Evolutionary conservation across 1,139 yeast species (phyloP).

Genomic region (Taphrina communis): DNA sequence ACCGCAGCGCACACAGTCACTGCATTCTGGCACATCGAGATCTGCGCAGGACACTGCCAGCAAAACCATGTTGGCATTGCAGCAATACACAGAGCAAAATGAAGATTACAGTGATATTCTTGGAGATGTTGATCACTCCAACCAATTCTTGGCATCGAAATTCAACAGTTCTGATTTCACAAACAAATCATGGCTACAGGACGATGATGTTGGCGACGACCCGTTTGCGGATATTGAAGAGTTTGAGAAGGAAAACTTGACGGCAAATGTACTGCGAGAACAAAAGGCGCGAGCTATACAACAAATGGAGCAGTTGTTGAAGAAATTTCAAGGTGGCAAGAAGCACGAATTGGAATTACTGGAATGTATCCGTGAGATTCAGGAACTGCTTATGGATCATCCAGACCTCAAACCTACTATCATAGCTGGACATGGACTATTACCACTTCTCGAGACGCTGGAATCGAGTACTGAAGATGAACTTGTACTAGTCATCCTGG

Average conservation of each 20-base stretch:
- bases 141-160: neutral
- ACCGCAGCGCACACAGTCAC: neutral
- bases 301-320: conserved; percentile 45
- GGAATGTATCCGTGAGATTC: conserved; percentile 32
- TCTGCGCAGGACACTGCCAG: neutral
- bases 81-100: conserved; percentile 20
- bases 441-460: conserved; percentile 59
- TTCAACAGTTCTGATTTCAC: conserved; percentile 11
- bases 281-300: conserved; percentile 47
- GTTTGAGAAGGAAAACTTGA: conserved; percentile 46
- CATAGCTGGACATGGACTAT: conserved; percentile 59
- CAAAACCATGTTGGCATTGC: conserved; percentile 10
- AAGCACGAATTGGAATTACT: conserved; percentile 22
- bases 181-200: conserved; percentile 34
- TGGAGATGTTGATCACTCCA: conserved; percentile 11
- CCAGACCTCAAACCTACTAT: conserved; percentile 49
- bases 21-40: neutral
- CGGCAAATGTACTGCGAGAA: conserved; percentile 48
- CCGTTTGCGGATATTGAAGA: conserved; percentile 48
- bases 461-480: conserved; percentile 53
- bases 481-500: conserved; percentile 56
- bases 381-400: conserved; percentile 54
- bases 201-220: conserved; percentile 47
- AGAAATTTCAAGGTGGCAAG: conserved; percentile 44
- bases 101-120: conserved; percentile 39